These are phyloP conservation scores for Paramecium biaurelia DNA, from an alignment of 73 alveolate genomes.

Conservation along the genomic window DNA sequence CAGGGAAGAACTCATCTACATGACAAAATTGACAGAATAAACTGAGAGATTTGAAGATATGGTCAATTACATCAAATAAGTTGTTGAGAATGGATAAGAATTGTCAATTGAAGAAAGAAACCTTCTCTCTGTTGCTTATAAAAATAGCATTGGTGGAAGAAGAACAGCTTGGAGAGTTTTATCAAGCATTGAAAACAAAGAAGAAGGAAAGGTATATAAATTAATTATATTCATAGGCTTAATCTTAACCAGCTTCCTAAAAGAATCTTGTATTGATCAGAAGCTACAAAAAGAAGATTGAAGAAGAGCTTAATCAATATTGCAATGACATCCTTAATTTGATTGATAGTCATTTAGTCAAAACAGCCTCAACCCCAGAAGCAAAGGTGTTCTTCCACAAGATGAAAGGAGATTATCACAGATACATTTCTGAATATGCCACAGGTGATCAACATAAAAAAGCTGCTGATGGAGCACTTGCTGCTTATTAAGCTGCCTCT, in stretches of 20 bases:
- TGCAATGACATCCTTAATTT: slow-evolving; percentile 70
- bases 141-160: slow-evolving; percentile 77
- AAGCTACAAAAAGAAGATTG: slow-evolving; percentile 74
- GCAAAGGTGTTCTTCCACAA: slow-evolving; percentile 79
- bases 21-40: slow-evolving; percentile 84
- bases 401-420: slow-evolving; percentile 87
- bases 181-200: slow-evolving; percentile 74
- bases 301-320: slow-evolving; percentile 70
- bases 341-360: slow-evolving; percentile 68
- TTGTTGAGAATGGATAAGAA: slow-evolving; percentile 73
- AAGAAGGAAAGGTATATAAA: slow-evolving; percentile 69
- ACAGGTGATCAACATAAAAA: slow-evolving; percentile 74
- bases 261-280: slow-evolving; percentile 52
- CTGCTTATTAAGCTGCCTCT: slow-evolving; percentile 82
- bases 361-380: slow-evolving; percentile 75
- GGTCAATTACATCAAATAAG: slow-evolving; percentile 74
- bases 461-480: slow-evolving; percentile 83
- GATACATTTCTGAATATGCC: slow-evolving; percentile 80
- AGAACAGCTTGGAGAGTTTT: slow-evolving; percentile 83
- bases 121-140: slow-evolving; percentile 79
- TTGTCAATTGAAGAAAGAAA: slow-evolving; percentile 84
- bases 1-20: slow-evolving; percentile 74
- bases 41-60: slow-evolving; percentile 81
- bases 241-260: slow-evolving; percentile 36
- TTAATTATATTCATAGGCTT: slow-evolving; percentile 43